Percentiles rank a stretch among this genome's conserved stretches.
phyloP scores from a whole-genome alignment of 169 alveolate genomes.

The Neospora caninum region DNA sequence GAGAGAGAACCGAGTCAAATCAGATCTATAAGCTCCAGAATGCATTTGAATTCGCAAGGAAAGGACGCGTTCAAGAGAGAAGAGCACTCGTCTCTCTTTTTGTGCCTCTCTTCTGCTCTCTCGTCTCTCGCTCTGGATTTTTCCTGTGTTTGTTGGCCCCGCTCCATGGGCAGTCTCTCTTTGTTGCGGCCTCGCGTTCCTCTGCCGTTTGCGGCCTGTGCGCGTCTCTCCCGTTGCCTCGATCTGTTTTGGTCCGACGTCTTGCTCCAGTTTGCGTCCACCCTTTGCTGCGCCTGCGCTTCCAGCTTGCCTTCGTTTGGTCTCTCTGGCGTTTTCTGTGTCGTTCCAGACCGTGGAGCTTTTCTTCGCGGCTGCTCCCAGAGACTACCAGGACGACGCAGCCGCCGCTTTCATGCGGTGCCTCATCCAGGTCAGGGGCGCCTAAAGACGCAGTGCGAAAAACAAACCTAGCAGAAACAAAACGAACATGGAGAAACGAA shows the following conservation, averaged over 20 bases:
- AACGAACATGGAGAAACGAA: too few relatives aligned
- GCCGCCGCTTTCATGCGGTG: conserved; percentile 60
- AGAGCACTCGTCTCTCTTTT: too few relatives aligned
- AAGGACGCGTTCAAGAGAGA: too few relatives aligned
- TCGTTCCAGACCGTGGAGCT: conserved; percentile 49
- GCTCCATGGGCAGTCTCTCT: too few relatives aligned
- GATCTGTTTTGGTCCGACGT: neutral
- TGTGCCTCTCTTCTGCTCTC: too few relatives aligned
- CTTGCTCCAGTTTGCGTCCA: neutral
- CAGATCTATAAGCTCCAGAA: too few relatives aligned
- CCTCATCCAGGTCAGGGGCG: conserved; percentile 39
- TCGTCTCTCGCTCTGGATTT: too few relatives aligned
- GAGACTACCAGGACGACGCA: conserved; percentile 38
- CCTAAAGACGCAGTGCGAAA: neutral
- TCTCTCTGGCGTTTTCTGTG: neutral
- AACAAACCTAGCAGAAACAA: neutral
- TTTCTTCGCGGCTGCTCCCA: conserved; percentile 35
- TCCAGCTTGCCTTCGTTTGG: neutral
- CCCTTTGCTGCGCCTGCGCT: neutral
- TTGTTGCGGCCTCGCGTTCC: too few relatives aligned
- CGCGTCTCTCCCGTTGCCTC: neutral
- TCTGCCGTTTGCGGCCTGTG: too few relatives aligned
- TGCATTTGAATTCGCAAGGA: too few relatives aligned
- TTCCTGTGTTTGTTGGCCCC: too few relatives aligned
- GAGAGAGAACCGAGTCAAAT: neutral